Evolutionary conservation across 2,329 filamentous ascomycete species (phyloP), one percentile per base, ranked within the genome.

Genomic region (Aureobasidium sp.): DNA sequence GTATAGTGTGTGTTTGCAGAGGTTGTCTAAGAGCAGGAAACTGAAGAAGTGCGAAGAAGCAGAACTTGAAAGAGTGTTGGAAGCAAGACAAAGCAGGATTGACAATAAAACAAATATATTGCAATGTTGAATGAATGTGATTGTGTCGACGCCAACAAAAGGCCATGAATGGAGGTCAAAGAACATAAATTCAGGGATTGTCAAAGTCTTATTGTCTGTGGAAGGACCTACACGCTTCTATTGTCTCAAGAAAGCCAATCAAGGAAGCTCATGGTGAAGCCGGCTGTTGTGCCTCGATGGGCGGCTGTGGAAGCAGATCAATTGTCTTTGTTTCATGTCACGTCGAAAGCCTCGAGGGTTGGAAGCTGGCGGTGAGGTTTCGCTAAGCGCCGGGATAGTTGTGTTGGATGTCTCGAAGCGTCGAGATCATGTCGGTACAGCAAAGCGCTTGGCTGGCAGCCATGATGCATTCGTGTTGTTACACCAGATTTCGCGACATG

Each of bases 221-320:
- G 57, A 58, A 47, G n/a, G 29, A 48, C 54, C 54, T 58, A 58
- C 54, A 37, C 27, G 54, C 19, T 58, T 48, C 54, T 29, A 58
- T 58, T 58, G 54, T 58, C 42, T 39, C 22, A 4, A 1, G 29
- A 48, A 14, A 19, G 42, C 54, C 33, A 47, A 58, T 22, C 17
- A 17, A 12, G 1, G 15, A 9, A n/a, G 14, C 12, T 2, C 5
- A 45, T 57, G 35, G 39, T 24, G 4, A 17, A 17, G 2, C 5
- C 7, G 8, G 35, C 31, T 31, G 27, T 44, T 45, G 29, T 12
- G n/a, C 22, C 31, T 47, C 14, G 8, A 2, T 29, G 12, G 31
- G 54, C 42, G 54, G 54, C 54, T 35, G 39, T 48, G 42, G 42
- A 58, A 33, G 53, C 39, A 57, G 39, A 19, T 31, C 9, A 9